Evolutionary conservation across 2,329 filamentous ascomycete species (phyloP), one percentile per base, ranked within the genome.

Genomic region (Aspergillus vadensis): DNA sequence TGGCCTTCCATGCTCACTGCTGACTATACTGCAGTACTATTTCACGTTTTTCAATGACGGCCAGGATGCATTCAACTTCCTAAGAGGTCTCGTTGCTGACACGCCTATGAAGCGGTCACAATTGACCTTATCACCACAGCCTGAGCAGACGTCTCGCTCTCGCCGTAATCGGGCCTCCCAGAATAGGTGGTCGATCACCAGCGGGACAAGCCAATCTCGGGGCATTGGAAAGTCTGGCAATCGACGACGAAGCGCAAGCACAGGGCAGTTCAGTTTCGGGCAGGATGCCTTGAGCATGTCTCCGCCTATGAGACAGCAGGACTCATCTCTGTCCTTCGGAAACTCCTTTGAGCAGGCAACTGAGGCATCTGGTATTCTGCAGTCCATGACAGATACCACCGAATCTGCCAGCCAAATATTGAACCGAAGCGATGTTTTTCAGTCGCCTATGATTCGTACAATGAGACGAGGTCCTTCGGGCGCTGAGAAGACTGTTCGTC

Each of bases 31-130:
- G 10, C 61, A 93, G 87, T 97, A 98, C 74, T 98, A 96, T 74
- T 98, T 99, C 75, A 95, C 93, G 0, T 98, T 98, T 77, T 97
- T 97, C 74, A 90, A 86, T 67, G 88, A 88, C 64, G 92, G 92
- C 6, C 88, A 90, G 69, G 91, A 97, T 69, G 94, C 92, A 14
- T 86, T 96, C 64, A 86, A 88, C 53, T 85, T 95, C 2, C 81
- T 99, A 55, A 90, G 86, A 63, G 85, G 86, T 44, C 80, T 96
- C 56, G 84, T 92, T 9, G 88, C 90, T 52, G 86, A 88, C 64
- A 84, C 86, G 23, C 80, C 85, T 57, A 76, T 81, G 53, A 75
- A 81, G 39, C 70, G 77, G 19, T 78, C 73, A 1, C 69, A 74
- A 44, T 67, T 69, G 21, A 27, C 54, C 23, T 55, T 70, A 23